Evolutionary conservation across 192 early-diverging fungal species (phyloP), one percentile per base, ranked within the genome.

Genomic region (Oehlia diaphana): DNA sequence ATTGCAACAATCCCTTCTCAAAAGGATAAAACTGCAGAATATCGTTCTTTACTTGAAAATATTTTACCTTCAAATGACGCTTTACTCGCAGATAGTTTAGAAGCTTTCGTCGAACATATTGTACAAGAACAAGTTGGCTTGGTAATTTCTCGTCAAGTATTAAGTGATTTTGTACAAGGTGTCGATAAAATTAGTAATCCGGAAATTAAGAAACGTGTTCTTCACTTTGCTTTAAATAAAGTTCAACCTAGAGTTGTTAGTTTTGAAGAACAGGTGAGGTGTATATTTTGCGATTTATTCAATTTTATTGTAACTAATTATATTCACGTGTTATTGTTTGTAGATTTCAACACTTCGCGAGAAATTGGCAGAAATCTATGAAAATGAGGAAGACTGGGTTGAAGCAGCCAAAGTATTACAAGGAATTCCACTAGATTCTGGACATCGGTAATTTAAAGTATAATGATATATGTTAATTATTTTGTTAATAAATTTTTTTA

Each of bases 401-500:
- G 93, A 94, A 72, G 96, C 98, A 9, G 97, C 97, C 9, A 88
- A 86, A 78, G 89, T 92, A 33, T 88, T 99, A 61, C 92, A 95
- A 86, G 94, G 93, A 23, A 95, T 98, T 42, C 93, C 96, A 7
- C 87, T 97, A 74, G 98, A 99, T 74, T 96, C 94, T 35, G 94
- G 94, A 65, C 95, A 95, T 82, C 86, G 95, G 83, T 85, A 87
- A 63, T 66, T 70, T 62, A 14, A 9, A 42, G 39, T 13, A 44
- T 16, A 21, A 13, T 19, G 49, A 63, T 37, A 19, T 39, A 16
- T n/a, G 23, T 14, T 67, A 9, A 26, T 49, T 42, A 69, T 53
- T 16, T 49, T n/a, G 26, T 37, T 53, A 58, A 66, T 49, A 50
- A 19, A 80, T 39, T 10, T 47, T n/a, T 26, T 42, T 23, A 31